Base-by-base conservation (phyloP, 768 basidiomycete genomes). In the Dacryopinax primogenitus region DNA sequence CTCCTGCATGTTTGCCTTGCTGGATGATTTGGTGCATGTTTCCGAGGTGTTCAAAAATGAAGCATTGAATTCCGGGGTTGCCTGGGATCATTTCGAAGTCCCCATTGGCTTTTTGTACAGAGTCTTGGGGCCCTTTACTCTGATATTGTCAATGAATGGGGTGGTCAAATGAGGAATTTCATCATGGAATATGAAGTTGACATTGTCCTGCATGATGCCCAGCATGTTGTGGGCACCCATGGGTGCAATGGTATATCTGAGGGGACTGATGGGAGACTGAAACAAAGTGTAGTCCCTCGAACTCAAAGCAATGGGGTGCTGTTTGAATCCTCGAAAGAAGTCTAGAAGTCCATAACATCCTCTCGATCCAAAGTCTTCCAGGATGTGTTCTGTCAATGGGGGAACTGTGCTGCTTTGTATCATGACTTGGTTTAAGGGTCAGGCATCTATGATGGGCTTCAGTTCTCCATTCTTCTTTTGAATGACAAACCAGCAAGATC, bases 201-300 rank as follows among this genome's bases (percentile, higher is more conserved):
- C 71, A 62, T 80, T 73, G 18, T 73, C 76, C 16, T 81, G 77
- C 51, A 78, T 77, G 1, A 80, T 77, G 0, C 74, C 75, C 0
- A 76, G 72, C 0, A 74, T 75, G 28, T 80, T 80, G 0, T 79
- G 79, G 44, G 71, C 78, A 0, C 79, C 81, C 77, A 78, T 78
- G 0, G 78, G 78, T 0, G 80, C 66, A 0, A 71, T 69, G 0
- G 71, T 71, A 0, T 79, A 70, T 0, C 72, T 66, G 0, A 77
- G 63, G 0, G 73, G 67, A 0, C 78, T 76, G 7, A 77, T 71
- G 0, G 76, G 78, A 0, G 74, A 77, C 63, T 76, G 73, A 67
- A 81, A 81, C 0, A 76, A 77, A 0, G 78, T 81, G 7, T 77
- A 67, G 36, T 80, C 76, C 3, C 72, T 61, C 0, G 74, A 79